Conservation (phyloP, 78 protist species). For the Salpingoeca rosetta region DNA sequence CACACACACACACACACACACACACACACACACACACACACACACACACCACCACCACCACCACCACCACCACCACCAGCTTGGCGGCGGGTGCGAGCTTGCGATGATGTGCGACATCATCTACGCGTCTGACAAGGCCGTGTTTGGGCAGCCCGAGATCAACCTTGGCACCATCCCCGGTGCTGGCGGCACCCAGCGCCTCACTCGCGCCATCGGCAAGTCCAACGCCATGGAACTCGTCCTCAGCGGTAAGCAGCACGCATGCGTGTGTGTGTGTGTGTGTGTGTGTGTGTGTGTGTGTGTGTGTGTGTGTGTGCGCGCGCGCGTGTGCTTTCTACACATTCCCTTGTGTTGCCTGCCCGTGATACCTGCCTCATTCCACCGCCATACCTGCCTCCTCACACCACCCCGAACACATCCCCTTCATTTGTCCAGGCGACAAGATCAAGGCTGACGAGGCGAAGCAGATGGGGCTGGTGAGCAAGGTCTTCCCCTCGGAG, state of each 20-base stretch:
- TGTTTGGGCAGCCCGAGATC: conserved; percentile 94
- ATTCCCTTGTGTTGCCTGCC: neutral
- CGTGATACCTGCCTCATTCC: neutral
- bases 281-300: no score
- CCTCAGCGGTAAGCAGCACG: conserved; percentile 68
- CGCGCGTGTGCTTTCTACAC: neutral
- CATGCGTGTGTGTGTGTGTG: no score
- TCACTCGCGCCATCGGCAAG: conserved; percentile 84
- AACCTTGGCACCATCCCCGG: conserved; percentile 95
- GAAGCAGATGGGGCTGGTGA: conserved; percentile 60
- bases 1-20: no score
- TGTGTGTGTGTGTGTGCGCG: neutral
- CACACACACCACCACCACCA: no score
- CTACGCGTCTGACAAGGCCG: conserved; percentile 69
- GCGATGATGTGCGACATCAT: conserved; percentile 94
- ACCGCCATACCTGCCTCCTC: no score
- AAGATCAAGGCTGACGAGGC: conserved; percentile 64
- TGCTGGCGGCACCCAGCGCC: conserved; percentile 93
- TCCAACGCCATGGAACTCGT: conserved; percentile 87
- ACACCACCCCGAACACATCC: no score
- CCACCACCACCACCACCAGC: neutral
- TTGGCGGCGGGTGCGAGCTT: conserved; percentile 96
- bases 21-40: no score
- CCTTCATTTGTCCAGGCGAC: no score
- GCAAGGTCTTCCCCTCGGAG: conserved; percentile 33